A percentile compares a stretch with the other conserved stretches of the same genome.
Evolutionary conservation across 371 early-diverging fungal genomes (phyloP).

Genomic region (Actinomucor elegans): DNA sequence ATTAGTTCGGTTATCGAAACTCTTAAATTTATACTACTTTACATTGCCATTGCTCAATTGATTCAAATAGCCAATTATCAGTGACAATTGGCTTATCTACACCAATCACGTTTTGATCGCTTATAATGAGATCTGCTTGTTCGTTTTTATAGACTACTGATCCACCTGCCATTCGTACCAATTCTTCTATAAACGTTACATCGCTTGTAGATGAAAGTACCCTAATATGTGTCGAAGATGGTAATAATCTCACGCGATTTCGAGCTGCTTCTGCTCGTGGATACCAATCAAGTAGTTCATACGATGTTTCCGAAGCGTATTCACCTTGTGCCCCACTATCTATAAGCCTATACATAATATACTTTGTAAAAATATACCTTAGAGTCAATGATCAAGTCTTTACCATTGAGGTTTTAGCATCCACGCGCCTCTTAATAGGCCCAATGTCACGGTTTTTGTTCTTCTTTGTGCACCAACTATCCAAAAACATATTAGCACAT

Average conservation of each 20-base stretch:
- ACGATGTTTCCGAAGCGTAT: conserved; percentile 3
- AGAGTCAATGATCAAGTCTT: not conserved
- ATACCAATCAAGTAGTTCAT: conserved; percentile 13
- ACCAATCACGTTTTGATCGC: conserved; percentile 1
- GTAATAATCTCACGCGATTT: conserved; percentile 2
- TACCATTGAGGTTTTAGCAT: conserved; percentile 19
- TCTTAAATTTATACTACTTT: not conserved
- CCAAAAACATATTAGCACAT: not conserved
- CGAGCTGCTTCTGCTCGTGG: not conserved
- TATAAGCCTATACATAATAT: conserved; percentile 3
- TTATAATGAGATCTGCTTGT: conserved; percentile 17
- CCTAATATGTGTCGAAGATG: conserved; percentile 2
- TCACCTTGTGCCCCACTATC: not conserved
- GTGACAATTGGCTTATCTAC: conserved; percentile 4
- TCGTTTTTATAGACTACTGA: not conserved
- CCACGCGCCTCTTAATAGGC: conserved; percentile 15
- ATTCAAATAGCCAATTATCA: conserved; percentile 22
- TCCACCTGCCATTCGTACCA: conserved; percentile 13
- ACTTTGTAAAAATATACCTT: not conserved
- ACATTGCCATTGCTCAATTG: conserved; percentile 25
- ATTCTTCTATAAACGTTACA: not conserved
- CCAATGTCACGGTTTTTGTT: conserved; percentile 14
- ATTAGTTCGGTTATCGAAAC: no score
- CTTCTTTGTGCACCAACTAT: conserved; percentile 16
- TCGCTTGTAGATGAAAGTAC: not conserved